Evolutionary conservation across 495 filamentous ascomycete genomes (phyloP).

Genomic region (Amorphotheca resinae): DNA sequence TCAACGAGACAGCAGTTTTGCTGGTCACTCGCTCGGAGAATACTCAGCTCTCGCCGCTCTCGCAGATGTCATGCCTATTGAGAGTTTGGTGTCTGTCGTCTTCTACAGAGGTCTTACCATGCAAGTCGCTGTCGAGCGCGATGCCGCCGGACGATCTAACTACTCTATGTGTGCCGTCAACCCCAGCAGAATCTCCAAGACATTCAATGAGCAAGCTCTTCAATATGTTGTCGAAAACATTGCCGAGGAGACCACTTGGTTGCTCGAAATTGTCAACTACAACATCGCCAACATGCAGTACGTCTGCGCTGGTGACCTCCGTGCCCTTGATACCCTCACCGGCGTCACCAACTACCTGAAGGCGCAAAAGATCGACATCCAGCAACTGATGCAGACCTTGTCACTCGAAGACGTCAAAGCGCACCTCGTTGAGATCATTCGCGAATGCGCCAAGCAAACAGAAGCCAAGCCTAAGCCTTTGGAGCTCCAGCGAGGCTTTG

Average conservation of each 20-base stretch:
- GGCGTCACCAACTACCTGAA: conserved; percentile 86
- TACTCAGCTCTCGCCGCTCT: conserved; percentile 95
- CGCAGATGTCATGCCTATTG: conserved; percentile 98
- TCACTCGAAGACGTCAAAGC: conserved; percentile 63
- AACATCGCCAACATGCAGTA: conserved; percentile 99
- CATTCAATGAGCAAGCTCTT: conserved; percentile 91
- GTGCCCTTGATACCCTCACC: conserved; percentile 87
- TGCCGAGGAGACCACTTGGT: conserved; percentile 81
- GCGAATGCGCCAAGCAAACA: conserved; percentile 71
- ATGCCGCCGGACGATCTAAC: conserved; percentile 82
- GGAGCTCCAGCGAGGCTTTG: conserved; percentile 83
- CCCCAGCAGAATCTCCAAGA: conserved; percentile 91
- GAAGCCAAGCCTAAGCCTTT: conserved; percentile 78
- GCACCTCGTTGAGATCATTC: conserved; percentile 76
- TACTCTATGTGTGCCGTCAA: conserved; percentile 99
- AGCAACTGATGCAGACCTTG: conserved; percentile 74
- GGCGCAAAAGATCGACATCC: conserved; percentile 90
- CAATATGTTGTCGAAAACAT: conserved; percentile 93
- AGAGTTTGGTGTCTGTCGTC: conserved; percentile 93
- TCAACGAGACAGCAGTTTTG: conserved; percentile 90
- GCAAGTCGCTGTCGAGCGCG: conserved; percentile 98
- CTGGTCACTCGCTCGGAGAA: conserved; percentile 94
- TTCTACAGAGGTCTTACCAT: conserved; percentile 99
- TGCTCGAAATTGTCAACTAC: conserved; percentile 97
- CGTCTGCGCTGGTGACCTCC: conserved; percentile 92